Conservation (phyloP, 169 alveolate genomes). For the Cytauxzoon felis region DNA sequence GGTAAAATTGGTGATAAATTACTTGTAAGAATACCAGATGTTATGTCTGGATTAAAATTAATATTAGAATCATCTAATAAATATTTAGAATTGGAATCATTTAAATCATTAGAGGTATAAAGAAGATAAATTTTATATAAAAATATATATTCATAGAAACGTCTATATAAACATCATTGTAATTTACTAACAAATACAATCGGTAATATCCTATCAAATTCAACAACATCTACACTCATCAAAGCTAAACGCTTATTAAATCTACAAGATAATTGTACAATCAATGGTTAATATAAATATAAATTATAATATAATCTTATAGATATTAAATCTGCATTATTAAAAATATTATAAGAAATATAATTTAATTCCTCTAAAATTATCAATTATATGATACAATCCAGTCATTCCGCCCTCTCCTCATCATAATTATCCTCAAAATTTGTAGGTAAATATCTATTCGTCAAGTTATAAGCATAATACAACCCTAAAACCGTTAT, state of each 20-base stretch:
- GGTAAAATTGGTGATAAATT: not conserved
- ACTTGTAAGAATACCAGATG: not conserved
- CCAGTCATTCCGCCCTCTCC: too few relatives aligned
- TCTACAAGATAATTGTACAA: not conserved
- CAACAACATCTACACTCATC: too few relatives aligned
- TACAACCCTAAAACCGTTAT: constrained; percentile 33
- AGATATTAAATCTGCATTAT: not conserved
- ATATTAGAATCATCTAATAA: not conserved
- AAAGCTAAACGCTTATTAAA: too few relatives aligned
- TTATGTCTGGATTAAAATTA: not conserved
- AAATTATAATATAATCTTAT: not conserved
- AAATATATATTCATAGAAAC: not conserved
- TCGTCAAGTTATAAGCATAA: constrained; percentile 38
- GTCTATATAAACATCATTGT: not conserved
- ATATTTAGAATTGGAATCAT: constrained; percentile 1
- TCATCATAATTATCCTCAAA: not conserved
- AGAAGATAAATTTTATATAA: not conserved
- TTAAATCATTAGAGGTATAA: not conserved
- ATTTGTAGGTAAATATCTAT: constrained; percentile 20
- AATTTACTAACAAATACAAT: not conserved
- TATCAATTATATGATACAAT: too few relatives aligned
- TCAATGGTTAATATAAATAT: not conserved
- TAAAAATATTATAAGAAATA: too few relatives aligned
- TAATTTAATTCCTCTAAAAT: too few relatives aligned
- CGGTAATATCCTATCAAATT: too few relatives aligned